A percentile compares a stretch with the other conserved stretches of the same genome.
Conservation (phyloP, 345 rosid genomes). For the Euphorbia peplus region DNA sequence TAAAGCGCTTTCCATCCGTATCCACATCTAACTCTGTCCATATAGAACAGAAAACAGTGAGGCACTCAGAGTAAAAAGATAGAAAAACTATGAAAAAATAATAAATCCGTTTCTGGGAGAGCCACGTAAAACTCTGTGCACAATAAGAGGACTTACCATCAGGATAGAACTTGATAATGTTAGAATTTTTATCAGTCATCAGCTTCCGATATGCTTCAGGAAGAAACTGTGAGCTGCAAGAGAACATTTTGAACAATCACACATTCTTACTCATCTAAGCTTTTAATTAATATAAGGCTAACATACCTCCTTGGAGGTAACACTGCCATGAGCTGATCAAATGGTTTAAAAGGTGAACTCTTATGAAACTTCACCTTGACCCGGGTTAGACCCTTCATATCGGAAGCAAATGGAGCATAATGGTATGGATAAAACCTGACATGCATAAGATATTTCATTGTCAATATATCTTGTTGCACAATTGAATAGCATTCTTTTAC, state of each 20-base stretch:
- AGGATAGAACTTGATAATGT: constrained; percentile 87
- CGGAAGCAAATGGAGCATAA: constrained; percentile 99
- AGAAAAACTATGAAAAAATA: constrained; percentile 18
- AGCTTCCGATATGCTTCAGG: constrained; percentile 68
- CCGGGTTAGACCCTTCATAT: constrained; percentile 69
- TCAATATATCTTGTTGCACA: neutral
- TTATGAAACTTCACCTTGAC: constrained; percentile 63
- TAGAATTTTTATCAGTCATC: constrained; percentile 86
- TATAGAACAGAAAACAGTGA: constrained; percentile 8
- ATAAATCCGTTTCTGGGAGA: neutral
- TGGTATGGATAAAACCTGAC: constrained; percentile 94
- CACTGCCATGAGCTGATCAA: constrained; percentile 89
- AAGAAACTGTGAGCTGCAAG: constrained; percentile 83
- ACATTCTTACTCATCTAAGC: neutral
- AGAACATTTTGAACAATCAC: neutral
- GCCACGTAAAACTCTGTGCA: no score
- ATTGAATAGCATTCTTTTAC: neutral
- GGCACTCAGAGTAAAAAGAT: neutral
- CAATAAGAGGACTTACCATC: constrained; percentile 36
- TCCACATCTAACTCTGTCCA: constrained; percentile 78
- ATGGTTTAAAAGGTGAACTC: constrained; percentile 85
- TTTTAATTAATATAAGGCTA: constrained; percentile 5
- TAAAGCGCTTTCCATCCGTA: constrained; percentile 86
- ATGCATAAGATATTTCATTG: neutral
- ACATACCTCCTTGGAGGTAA: constrained; percentile 88